Evolutionary conservation across 2,329 filamentous ascomycete species (phyloP), one percentile per base, ranked within the genome.

Genomic region (Fusarium burgessii): DNA sequence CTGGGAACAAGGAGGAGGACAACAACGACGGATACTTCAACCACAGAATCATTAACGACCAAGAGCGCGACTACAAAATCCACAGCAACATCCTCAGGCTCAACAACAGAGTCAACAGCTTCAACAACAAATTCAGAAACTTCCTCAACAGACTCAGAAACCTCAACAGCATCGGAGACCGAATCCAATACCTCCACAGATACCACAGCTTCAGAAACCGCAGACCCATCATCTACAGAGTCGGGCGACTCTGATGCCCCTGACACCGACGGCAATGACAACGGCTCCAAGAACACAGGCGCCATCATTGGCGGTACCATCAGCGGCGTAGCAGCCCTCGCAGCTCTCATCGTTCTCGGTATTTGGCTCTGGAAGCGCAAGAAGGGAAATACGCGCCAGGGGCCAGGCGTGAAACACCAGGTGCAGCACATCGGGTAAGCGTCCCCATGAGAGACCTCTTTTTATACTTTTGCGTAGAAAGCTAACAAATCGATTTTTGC

Each of bases 251-350:
- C 62, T 36, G 41, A 69, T 36, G 76, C 81, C 6, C 78, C 79
- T 4, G 74, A 76, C 41, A 72, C 73, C 11, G 66, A 76, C n/a
- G 73, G 73, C 45, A 66, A 76, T 40, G 66, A 74, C 23, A 72
- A 74, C n/a, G 68, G 62, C 20, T 74, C 80, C 42, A 79, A 79
- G n/a, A 74, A 75, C 49, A 83, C 82, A 0, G 86, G 85, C 3
- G 84, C 84, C 41, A 87, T 89, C 36, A 82, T 89, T 6, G 88
- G 88, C 29, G 87, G 86, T 15, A 83, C 82, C 18, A 81, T 90
- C 42, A 84, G 85, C n/a, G 86, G 85, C 18, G 79, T 87, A 1
- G 86, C 84, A 8, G 81, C 81, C 6, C 66, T 88, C 3, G 77
- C 83, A 12, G 80, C 82, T 10, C 66, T 88, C 10, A 66, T 82